Evolutionary conservation across 2,329 filamentous ascomycete species (phyloP).

Genomic region (Cyphellophora europaea): DNA sequence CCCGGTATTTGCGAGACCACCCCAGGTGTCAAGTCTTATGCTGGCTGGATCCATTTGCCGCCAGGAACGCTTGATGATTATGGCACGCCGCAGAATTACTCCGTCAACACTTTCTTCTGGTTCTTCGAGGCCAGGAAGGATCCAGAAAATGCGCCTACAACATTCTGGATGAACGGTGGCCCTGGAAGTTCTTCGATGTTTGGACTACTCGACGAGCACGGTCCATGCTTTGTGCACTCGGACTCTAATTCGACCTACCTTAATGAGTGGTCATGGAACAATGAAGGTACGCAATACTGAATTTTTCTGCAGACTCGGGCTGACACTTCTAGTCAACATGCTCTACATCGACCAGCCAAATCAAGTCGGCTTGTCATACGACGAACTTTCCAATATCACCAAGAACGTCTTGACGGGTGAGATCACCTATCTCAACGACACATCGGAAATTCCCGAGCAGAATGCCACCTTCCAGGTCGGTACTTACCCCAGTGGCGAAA

Average conservation of each 20-base stretch:
- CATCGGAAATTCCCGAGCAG: slow-evolving; percentile 28
- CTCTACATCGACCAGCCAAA: slow-evolving; percentile 61
- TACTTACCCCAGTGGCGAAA: slow-evolving; percentile 39
- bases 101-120: slow-evolving; percentile 49
- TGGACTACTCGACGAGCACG: slow-evolving; percentile 42
- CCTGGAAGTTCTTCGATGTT: slow-evolving; percentile 47
- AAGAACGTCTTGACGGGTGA: slow-evolving; percentile 17
- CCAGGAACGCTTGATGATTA: too few relatives aligned
- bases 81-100: slow-evolving; percentile 45
- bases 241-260: slow-evolving; percentile 41
- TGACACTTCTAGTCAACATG: slow-evolving; percentile 32
- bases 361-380: slow-evolving; percentile 50
- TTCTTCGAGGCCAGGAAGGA: slow-evolving; percentile 40
- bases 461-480: slow-evolving; percentile 46
- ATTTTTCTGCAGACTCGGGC: too few relatives aligned
- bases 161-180: slow-evolving; percentile 39
- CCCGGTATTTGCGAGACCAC: slow-evolving; percentile 44
- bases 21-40: slow-evolving; percentile 46
- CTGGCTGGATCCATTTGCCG: slow-evolving; percentile 50
- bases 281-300: too few relatives aligned
- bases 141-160: slow-evolving; percentile 32
- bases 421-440: slow-evolving; percentile 30
- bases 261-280: slow-evolving; percentile 56
- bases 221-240: slow-evolving; percentile 42
- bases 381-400: slow-evolving; percentile 32